These are phyloP conservation scores for Hordeum vulgare DNA, from an alignment of 176 grass and related monocot species.

Conservation along the genomic window MorexV3_pseudomolecules_assembly NC_058523.1:22997159-22997658, in stretches of 20 bases:
- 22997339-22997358: slow-evolving; percentile 63
- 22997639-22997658: slow-evolving; percentile 69
- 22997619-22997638: slow-evolving; percentile 52
- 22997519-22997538: slow-evolving; percentile 70
- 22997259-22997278: not conserved
- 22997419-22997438: slow-evolving; percentile 59
- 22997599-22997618: not conserved
- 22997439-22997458: slow-evolving; percentile 53
- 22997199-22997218: not conserved
- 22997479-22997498: slow-evolving; percentile 38
- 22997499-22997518: slow-evolving; percentile 48
- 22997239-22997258: not conserved
- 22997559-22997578: not conserved
- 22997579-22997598: not conserved
- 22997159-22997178: not conserved
- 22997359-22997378: slow-evolving; percentile 60
- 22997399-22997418: slow-evolving; percentile 66
- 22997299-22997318: slow-evolving; percentile 73
- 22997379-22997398: slow-evolving; percentile 71
- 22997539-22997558: not conserved
- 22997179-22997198: not conserved
- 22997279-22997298: slow-evolving; percentile 33
- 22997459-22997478: slow-evolving; percentile 56
- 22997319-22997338: slow-evolving; percentile 70
- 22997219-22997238: not conserved